Percentiles rank a stretch among this genome's conserved stretches.
phyloP scores from a whole-genome alignment of 1,284 basidiomycete species.

The Volvariella volvacea region DNA sequence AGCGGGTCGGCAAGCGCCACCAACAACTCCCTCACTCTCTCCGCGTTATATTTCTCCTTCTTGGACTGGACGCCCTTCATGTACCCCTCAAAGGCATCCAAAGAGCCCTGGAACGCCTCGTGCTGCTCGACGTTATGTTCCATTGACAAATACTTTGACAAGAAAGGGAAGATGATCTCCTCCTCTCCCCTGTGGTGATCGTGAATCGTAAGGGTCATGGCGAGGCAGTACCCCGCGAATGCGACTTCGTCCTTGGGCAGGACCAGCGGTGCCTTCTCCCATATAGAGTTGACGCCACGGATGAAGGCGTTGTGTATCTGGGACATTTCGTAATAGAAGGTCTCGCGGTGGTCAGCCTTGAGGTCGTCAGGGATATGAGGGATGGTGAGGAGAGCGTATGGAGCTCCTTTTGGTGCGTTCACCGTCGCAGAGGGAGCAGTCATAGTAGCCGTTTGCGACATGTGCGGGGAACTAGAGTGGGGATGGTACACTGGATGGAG shows the following conservation, averaged over 20 bases:
- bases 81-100: slow-evolving; percentile 28
- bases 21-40: slow-evolving; percentile 13
- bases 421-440: too few relatives aligned
- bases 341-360: slow-evolving; percentile 8
- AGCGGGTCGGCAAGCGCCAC: slow-evolving; percentile 12
- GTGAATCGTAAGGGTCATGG: slow-evolving; percentile 12
- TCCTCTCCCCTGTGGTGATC: slow-evolving; percentile 21
- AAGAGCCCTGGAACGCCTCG: slow-evolving; percentile 13
- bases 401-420: background rate
- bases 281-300: slow-evolving; percentile 18
- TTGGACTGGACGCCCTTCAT: slow-evolving; percentile 17
- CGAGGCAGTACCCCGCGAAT: slow-evolving; percentile 17
- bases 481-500: too few relatives aligned
- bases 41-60: slow-evolving; percentile 15
- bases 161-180: slow-evolving; percentile 18
- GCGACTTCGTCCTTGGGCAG: slow-evolving; percentile 14
- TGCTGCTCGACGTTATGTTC: slow-evolving; percentile 20
- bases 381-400: background rate
- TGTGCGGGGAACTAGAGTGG: too few relatives aligned
- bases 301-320: slow-evolving; percentile 20
- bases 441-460: too few relatives aligned
- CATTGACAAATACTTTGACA: slow-evolving; percentile 17
- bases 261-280: slow-evolving; percentile 16
- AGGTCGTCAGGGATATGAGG: background rate
- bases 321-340: slow-evolving; percentile 17